A percentile compares a stretch with the other conserved stretches of the same genome.
Evolutionary conservation across 2,329 filamentous ascomycete genomes (phyloP).

Genomic region (Ceratocystis diversiconidia): DNA sequence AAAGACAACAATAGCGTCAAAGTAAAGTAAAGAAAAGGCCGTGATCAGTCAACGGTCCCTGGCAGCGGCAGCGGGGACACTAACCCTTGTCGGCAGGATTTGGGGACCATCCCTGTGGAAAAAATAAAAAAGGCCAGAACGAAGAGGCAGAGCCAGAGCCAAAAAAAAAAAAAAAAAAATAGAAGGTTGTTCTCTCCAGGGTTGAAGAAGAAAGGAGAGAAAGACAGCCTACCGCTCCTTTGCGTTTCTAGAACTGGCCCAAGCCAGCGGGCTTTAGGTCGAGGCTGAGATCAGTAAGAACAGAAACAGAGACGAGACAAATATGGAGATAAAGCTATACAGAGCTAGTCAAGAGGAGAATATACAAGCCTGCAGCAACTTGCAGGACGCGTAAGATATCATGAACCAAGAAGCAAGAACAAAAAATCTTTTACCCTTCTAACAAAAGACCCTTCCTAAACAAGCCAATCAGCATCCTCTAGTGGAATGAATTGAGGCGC

Average conservation of each 20-base stretch:
- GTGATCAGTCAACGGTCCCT: conserved; percentile 13
- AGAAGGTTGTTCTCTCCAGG: background rate
- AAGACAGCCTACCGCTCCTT: too few relatives aligned
- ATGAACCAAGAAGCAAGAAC: background rate
- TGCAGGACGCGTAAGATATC: conserved; percentile 4
- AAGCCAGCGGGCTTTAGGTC: too few relatives aligned
- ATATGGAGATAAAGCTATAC: background rate
- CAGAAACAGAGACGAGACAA: too few relatives aligned
- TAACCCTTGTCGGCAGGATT: conserved; percentile 13
- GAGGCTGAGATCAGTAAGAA: too few relatives aligned
- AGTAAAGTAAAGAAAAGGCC: conserved; percentile 1
- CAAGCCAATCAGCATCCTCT: conserved; percentile 1
- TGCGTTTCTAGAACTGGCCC: too few relatives aligned
- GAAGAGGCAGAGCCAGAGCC: background rate
- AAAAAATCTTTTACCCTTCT: background rate
- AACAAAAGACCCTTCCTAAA: background rate
- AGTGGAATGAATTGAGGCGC: conserved; percentile 5
- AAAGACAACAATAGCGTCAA: background rate
- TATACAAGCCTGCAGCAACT: background rate
- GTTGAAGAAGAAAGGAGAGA: too few relatives aligned
- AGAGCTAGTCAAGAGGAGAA: background rate
- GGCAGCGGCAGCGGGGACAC: conserved; percentile 14
- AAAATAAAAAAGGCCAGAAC: background rate
- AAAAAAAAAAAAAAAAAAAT: background rate
- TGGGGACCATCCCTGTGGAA: background rate